A percentile compares a stretch with the other conserved stretches of the same genome.
phyloP scores from a whole-genome alignment of 306 rosid genomes.

The Prunus mume region DNA sequence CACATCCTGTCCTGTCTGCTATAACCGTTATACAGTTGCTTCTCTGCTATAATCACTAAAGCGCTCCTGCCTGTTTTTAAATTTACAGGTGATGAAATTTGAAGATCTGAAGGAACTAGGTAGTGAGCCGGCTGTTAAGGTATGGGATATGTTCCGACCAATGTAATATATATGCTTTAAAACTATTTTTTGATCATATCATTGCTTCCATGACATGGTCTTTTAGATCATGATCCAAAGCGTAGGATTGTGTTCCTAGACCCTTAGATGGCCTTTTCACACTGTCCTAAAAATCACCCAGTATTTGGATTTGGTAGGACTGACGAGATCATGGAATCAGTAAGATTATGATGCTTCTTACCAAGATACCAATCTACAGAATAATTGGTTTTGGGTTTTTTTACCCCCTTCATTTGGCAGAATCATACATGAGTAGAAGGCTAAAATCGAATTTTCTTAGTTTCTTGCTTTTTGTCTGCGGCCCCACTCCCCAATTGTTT shows the following conservation, averaged over 20 bases:
- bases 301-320: background rate
- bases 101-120: conserved; percentile 97
- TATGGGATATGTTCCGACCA: conserved; percentile 23
- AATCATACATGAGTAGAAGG: background rate
- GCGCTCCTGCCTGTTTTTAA: background rate
- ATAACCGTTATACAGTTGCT: background rate
- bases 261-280: background rate
- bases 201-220: background rate
- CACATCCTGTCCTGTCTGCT: background rate
- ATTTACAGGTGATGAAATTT: conserved; percentile 86
- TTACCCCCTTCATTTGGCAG: background rate
- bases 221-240: background rate
- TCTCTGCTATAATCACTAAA: background rate
- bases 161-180: background rate
- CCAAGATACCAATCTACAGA: background rate
- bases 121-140: conserved; percentile 87
- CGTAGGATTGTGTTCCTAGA: background rate
- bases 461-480: background rate
- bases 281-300: background rate
- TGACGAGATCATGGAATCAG: background rate
- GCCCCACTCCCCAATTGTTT: too few species aligned
- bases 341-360: background rate
- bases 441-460: background rate
- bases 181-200: background rate
- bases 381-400: background rate